Evolutionary conservation across 2,329 filamentous ascomycete species (phyloP), one percentile per base, ranked within the genome.

Genomic region (Nigrograna mackinnonii): DNA sequence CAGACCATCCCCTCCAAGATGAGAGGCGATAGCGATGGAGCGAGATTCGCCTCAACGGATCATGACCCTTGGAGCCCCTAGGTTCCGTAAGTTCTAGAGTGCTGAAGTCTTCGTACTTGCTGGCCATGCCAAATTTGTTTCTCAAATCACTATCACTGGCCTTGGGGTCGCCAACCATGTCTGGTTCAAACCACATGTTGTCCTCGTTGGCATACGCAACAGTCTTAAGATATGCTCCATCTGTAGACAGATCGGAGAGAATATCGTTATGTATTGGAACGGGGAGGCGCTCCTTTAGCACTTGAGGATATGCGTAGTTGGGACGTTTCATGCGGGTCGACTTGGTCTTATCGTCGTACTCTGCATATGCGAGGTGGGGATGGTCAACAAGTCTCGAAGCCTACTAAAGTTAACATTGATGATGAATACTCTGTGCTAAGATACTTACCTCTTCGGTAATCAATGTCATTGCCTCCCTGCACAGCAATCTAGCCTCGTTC

Each of bases 231-330:
- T 53, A 50, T 5, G 52, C 50, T 20, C 52, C 49, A 35, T 60
- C 55, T 1, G 50, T 54, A 1, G 50, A 47, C n/a, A 52, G 41
- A 35, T 57, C 47, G 19, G 50, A 50, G 20, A 52, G 34, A 35
- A 56, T 52, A 39, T 59, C 57, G 41, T 63, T 60, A 45, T 55
- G 52, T 26, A 61, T 55, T 5, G 56, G 57, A 13, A 58, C 41
- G 2, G 60, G 60, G 2, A 63, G 49, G 5, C 58, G 46, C 22
- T 54, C 46, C 21, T 55, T 48, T 5, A 64, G 52, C n/a, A 60
- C 56, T 16, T 64, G 54, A 5, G 60, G 60, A 38, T 58, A 62
- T 3, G 58, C 49, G 41, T 61, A 64, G 45, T 59, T 62, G 28
- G 60, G 58, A 6, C 57, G 55, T 40, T 64, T 62, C 57, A 64